A percentile compares a stretch with the other conserved stretches of the same genome.
These are phyloP conservation scores for Lodderomyces parapsilosis DNA, from an alignment of 1,139 yeast species.

Conservation along the genomic window DNA sequence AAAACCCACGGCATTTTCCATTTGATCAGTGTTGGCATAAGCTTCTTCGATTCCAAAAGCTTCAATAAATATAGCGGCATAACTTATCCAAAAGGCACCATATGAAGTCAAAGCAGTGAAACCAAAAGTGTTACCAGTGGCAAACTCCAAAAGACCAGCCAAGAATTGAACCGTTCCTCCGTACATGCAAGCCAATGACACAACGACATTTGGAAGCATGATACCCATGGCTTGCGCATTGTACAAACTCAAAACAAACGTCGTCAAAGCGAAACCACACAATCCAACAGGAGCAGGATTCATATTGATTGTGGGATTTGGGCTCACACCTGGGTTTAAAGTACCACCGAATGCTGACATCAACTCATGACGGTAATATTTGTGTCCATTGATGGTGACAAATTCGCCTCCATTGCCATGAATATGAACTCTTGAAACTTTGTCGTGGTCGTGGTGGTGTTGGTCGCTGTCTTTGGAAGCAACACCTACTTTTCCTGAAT, in stretches of 20 bases:
- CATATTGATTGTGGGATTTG: slow-evolving; percentile 24
- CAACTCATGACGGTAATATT: slow-evolving; percentile 30
- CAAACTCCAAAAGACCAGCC: slow-evolving; percentile 55
- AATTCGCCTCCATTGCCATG: slow-evolving; percentile 24
- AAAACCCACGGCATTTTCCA: slow-evolving; percentile 55
- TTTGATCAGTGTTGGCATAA: slow-evolving; percentile 41
- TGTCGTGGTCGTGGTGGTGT: slow-evolving; percentile 5
- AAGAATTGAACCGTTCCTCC: slow-evolving; percentile 49
- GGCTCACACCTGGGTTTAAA: slow-evolving; percentile 43
- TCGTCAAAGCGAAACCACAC: slow-evolving; percentile 52
- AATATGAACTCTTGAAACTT: slow-evolving; percentile 18
- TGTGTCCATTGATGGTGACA: slow-evolving; percentile 24
- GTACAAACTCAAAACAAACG: slow-evolving; percentile 42
- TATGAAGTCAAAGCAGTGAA: slow-evolving; percentile 41
- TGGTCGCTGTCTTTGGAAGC: neutral
- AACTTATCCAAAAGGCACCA: slow-evolving; percentile 55
- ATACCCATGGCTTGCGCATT: slow-evolving; percentile 45
- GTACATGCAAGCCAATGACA: slow-evolving; percentile 47
- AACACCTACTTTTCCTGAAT: neutral
- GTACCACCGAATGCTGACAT: slow-evolving; percentile 41
- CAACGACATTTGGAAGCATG: slow-evolving; percentile 31
- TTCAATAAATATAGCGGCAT: slow-evolving; percentile 62
- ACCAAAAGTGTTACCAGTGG: slow-evolving; percentile 40
- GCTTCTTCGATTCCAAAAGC: slow-evolving; percentile 55
- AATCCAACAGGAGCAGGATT: slow-evolving; percentile 29